Percentiles rank a stretch among this genome's conserved stretches.
Evolutionary conservation across 2,329 filamentous ascomycete genomes (phyloP).

Genomic region (Monosporascus sp.): DNA sequence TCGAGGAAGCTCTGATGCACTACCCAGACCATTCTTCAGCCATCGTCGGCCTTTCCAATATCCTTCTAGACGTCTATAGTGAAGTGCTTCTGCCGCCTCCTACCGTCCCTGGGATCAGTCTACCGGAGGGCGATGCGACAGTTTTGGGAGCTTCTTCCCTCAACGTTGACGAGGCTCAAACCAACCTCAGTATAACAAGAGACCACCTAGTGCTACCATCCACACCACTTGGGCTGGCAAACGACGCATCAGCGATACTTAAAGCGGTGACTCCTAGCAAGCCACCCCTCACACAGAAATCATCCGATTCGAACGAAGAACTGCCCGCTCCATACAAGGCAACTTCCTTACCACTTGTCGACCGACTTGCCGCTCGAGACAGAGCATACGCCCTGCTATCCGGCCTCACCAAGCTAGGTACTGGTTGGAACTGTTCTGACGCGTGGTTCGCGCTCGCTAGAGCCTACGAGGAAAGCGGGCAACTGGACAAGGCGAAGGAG

Average conservation of each 20-base stretch:
- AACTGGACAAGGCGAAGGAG: slow-evolving; percentile 82
- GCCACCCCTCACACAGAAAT: slow-evolving; percentile 7
- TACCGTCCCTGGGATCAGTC: slow-evolving; percentile 40
- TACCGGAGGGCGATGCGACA: slow-evolving; percentile 24
- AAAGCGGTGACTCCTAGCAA: slow-evolving; percentile 7
- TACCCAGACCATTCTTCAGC: slow-evolving; percentile 74
- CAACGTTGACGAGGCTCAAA: slow-evolving; percentile 5
- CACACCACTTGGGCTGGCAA: slow-evolving; percentile 42
- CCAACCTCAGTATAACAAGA: slow-evolving; percentile 1
- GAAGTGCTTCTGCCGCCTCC: slow-evolving; percentile 58
- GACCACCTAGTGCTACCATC: slow-evolving; percentile 29
- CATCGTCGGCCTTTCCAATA: slow-evolving; percentile 75
- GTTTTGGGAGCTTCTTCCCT: slow-evolving; percentile 5
- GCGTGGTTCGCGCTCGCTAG: slow-evolving; percentile 87
- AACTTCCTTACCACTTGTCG: slow-evolving; percentile 63
- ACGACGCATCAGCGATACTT: slow-evolving; percentile 7
- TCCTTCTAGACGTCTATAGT: slow-evolving; percentile 80
- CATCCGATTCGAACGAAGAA: slow-evolving; percentile 27
- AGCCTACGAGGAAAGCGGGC: slow-evolving; percentile 81
- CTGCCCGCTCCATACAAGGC: slow-evolving; percentile 50
- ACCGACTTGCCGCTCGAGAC: slow-evolving; percentile 84
- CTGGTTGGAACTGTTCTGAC: slow-evolving; percentile 85
- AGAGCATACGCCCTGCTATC: slow-evolving; percentile 80
- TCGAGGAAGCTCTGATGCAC: slow-evolving; percentile 76
- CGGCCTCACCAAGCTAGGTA: slow-evolving; percentile 76